These are phyloP conservation scores for Lactarius evosmus DNA, from an alignment of 768 basidiomycete genomes.

Conservation along the genomic window DNA sequence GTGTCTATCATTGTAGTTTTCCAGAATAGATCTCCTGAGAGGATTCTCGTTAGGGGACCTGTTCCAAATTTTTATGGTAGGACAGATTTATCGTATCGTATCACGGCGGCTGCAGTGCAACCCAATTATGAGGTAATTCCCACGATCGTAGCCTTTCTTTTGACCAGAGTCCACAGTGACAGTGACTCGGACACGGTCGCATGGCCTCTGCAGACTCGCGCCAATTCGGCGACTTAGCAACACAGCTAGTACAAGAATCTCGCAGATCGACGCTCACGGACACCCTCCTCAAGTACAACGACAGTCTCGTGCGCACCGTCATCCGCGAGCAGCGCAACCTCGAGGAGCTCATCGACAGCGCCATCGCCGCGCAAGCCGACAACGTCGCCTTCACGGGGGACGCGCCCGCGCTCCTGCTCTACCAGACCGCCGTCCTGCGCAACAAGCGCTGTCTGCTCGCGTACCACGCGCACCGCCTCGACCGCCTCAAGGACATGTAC, in stretches of 20 bases:
- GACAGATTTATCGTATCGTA: no score
- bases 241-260: conserved; percentile 83
- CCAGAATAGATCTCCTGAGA: background rate
- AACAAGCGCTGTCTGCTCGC: conserved; percentile 97
- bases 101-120: no score
- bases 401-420: conserved; percentile 65
- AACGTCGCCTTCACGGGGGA: conserved; percentile 44
- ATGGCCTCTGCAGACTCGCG: conserved; percentile 46
- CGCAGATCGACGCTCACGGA: conserved; percentile 81
- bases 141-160: background rate
- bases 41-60: background rate
- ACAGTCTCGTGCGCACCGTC: conserved; percentile 78
- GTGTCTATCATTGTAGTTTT: background rate
- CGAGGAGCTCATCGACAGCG: conserved; percentile 48
- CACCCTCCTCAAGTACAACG: conserved; percentile 88
- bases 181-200: background rate
- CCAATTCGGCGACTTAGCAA: conserved; percentile 82
- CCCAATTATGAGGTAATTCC: background rate
- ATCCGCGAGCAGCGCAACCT: conserved; percentile 91
- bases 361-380: conserved; percentile 35
- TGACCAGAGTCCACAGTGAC: background rate
- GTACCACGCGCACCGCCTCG: conserved; percentile 84
- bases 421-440: conserved; percentile 83
- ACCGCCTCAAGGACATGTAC: conserved; percentile 81
- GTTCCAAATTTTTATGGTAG: background rate